Percentiles rank a stretch among this genome's conserved stretches.
Evolutionary conservation across 139 green algal genomes (phyloP).

Genomic region (Chlamydomonas sphaeroides): DNA sequence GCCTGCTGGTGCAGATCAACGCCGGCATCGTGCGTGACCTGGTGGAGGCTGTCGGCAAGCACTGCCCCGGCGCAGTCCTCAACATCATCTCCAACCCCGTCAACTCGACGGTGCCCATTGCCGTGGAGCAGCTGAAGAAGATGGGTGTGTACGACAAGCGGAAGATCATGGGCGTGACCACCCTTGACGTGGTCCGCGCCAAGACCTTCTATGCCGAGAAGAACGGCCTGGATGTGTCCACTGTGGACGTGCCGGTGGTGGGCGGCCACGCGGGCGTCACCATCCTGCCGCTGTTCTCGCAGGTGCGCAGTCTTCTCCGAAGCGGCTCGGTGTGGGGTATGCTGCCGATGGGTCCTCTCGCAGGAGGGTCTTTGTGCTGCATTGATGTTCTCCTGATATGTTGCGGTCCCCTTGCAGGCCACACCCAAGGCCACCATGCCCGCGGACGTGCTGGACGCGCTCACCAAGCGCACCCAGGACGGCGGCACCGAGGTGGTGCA

Average conservation of each 20-base stretch:
- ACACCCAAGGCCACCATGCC: conserved; percentile 68
- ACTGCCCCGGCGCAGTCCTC: conserved; percentile 89
- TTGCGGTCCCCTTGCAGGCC: too few species aligned
- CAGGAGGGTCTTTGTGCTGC: too few species aligned
- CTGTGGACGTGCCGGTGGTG: conserved; percentile 96
- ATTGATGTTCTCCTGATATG: too few species aligned
- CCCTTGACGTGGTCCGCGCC: conserved; percentile 88
- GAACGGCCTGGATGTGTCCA: conserved; percentile 80
- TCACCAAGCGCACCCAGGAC: conserved; percentile 98
- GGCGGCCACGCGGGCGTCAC: conserved; percentile 98
- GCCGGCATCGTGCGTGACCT: conserved; percentile 94
- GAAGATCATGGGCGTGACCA: conserved; percentile 86
- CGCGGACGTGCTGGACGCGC: conserved; percentile 85
- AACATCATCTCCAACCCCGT: conserved; percentile 99
- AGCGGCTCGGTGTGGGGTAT: too few species aligned
- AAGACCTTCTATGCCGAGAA: conserved; percentile 98
- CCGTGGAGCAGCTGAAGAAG: conserved; percentile 87
- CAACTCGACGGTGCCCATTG: conserved; percentile 99
- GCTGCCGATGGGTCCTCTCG: too few species aligned
- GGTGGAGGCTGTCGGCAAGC: conserved; percentile 85
- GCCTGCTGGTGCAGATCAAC: conserved; percentile 88
- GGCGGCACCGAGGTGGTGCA: conserved; percentile 98
- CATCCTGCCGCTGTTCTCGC: conserved; percentile 98
- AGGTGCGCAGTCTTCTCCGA: too few species aligned
- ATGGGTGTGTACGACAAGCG: conserved; percentile 88